Evolutionary conservation across 2,329 filamentous ascomycete species (phyloP).

Genomic region (Orbilia quercus): DNA sequence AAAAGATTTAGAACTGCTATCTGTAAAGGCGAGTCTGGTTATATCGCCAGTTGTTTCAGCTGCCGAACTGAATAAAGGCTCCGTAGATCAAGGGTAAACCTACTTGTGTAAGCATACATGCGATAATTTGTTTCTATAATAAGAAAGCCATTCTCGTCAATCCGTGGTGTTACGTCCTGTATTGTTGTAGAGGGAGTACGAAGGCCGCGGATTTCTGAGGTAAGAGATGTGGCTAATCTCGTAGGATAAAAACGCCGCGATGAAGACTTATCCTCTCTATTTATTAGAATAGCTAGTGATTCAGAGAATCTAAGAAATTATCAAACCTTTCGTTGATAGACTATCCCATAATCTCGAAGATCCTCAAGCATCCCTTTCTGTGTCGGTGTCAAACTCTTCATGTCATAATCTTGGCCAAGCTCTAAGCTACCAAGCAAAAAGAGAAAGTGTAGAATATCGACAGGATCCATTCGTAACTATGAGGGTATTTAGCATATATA

Average conservation of each 20-base stretch:
- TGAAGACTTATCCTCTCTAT: slow-evolving; percentile 56
- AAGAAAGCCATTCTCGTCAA: slow-evolving; percentile 78
- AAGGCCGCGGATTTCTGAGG: slow-evolving; percentile 76
- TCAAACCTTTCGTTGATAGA: slow-evolving; percentile 69
- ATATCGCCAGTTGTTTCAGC: background rate
- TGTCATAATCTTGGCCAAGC: slow-evolving; percentile 90
- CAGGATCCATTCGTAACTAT: slow-evolving; percentile 79
- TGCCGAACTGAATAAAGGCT: background rate
- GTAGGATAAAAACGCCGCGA: slow-evolving; percentile 81
- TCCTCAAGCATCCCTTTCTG: slow-evolving; percentile 90
- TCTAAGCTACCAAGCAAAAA: slow-evolving; percentile 95
- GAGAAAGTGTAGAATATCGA: slow-evolving; percentile 94
- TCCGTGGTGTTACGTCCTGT: slow-evolving; percentile 70
- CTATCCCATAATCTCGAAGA: slow-evolving; percentile 89
- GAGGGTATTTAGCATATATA: slow-evolving; percentile 48
- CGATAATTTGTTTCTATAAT: slow-evolving; percentile 99
- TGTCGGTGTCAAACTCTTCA: slow-evolving; percentile 80
- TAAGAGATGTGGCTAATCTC: slow-evolving; percentile 91
- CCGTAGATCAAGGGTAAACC: background rate
- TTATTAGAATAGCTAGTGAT: background rate
- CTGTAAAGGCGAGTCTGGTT: slow-evolving; percentile 79
- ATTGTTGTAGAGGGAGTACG: slow-evolving; percentile 77
- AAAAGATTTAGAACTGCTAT: slow-evolving; percentile 95
- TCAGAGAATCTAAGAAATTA: background rate
- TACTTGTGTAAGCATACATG: slow-evolving; percentile 89